phyloP scores from a whole-genome alignment of 2,329 filamentous ascomycete species.

The Lojkania enalia region DNA sequence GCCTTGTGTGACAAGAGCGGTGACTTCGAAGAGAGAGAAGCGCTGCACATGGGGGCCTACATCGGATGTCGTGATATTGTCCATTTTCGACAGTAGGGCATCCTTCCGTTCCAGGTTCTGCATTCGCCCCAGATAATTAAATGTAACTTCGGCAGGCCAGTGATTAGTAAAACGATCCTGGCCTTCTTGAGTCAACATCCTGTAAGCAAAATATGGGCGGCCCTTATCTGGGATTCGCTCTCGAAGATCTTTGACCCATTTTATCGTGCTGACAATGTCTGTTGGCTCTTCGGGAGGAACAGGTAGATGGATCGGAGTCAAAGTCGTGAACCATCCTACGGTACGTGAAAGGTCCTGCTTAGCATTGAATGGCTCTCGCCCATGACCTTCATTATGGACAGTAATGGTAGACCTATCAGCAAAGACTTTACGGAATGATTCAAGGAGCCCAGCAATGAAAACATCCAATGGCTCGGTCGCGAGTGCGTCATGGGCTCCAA shows the following conservation, averaged over 20 bases:
- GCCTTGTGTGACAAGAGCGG: constrained; percentile 33
- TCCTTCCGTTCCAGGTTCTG: constrained; percentile 38
- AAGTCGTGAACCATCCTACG: constrained; percentile 56
- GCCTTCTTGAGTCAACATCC: constrained; percentile 30
- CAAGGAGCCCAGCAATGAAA: constrained; percentile 38
- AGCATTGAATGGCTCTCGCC: constrained; percentile 51
- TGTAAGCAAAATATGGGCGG: constrained; percentile 36
- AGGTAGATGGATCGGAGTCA: constrained; percentile 34
- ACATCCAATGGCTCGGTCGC: constrained; percentile 44
- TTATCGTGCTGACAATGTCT: constrained; percentile 35
- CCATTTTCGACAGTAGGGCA: constrained; percentile 27
- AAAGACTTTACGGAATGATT: constrained; percentile 52
- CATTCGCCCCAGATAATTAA: constrained; percentile 39
- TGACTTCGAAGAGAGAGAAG: constrained; percentile 37
- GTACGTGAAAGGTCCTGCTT: constrained; percentile 54
- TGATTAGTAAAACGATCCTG: constrained; percentile 30
- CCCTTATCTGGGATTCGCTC: constrained; percentile 37
- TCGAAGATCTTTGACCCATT: constrained; percentile 39
- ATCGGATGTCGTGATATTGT: constrained; percentile 26
- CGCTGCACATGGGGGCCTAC: constrained; percentile 32
- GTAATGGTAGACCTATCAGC: constrained; percentile 45
- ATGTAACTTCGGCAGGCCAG: constrained; percentile 39
- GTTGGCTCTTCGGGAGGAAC: constrained; percentile 27
- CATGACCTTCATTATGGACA: constrained; percentile 55
- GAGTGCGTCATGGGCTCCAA: constrained; percentile 39